phyloP scores from a whole-genome alignment of 306 rosid genomes.

The Astragalus membranaceus region DNA sequence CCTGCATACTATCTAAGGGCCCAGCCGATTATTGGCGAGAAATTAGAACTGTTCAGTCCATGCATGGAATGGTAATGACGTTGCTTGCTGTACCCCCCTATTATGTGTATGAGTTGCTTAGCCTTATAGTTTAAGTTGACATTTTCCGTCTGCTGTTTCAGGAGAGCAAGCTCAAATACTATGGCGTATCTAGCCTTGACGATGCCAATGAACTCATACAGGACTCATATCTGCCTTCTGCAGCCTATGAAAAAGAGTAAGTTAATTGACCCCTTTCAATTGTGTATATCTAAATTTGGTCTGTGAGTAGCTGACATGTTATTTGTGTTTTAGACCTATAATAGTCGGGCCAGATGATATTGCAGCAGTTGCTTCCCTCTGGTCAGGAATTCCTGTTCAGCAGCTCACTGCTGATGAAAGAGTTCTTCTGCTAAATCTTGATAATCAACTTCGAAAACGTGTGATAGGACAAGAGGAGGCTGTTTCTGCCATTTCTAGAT shows the following conservation, averaged over 20 bases:
- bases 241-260: constrained; percentile 47
- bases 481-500: constrained; percentile 62
- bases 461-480: constrained; percentile 88
- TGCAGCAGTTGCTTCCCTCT: constrained; percentile 71
- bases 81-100: background rate
- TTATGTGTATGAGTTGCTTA: background rate
- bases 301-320: constrained; percentile 20
- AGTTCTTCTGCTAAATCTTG: constrained; percentile 47
- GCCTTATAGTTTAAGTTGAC: background rate
- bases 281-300: constrained; percentile 15
- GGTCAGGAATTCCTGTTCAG: constrained; percentile 83
- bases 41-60: constrained; percentile 62
- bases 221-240: constrained; percentile 48
- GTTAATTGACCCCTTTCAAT: constrained; percentile 28
- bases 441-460: constrained; percentile 52
- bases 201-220: constrained; percentile 32
- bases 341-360: constrained; percentile 59
- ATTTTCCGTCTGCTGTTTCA: constrained; percentile 33
- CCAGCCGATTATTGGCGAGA: constrained; percentile 82
- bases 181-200: constrained; percentile 39
- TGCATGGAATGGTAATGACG: constrained; percentile 69
- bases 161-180: constrained; percentile 52
- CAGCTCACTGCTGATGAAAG: constrained; percentile 75
- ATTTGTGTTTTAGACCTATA: constrained; percentile 37
- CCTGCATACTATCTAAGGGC: constrained; percentile 50